Base-by-base conservation (phyloP, 108 stramenopile species). In the Cyclotella cryptica region DNA sequence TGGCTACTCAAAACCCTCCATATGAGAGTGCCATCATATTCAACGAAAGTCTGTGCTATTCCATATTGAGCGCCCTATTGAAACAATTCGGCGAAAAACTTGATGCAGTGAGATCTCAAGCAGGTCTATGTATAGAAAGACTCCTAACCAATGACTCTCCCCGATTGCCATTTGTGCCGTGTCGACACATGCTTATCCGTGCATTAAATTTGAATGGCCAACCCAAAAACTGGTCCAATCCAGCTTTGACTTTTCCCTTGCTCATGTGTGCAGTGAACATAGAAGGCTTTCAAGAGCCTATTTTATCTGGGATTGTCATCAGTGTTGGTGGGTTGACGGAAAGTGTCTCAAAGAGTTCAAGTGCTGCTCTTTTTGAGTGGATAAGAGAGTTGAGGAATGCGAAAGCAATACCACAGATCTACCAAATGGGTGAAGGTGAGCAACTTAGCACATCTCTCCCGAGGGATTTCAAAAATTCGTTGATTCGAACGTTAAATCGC, bases 311-410 rank as follows among this genome's bases (percentile, higher is more conserved):
- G 22, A 74, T 98, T 53, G 79, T 97, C 17, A 75, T 98, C 21
- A 96, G 96, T 69, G 93, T 97, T n/a, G 98, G 98, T 21, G 95
- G 97, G 21, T 76, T 98, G 60, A 95, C 93, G 10, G 96, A 99
- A 83, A 87, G 85, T 55, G 92, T 97, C 10, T 86, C 89, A n/a
- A 97, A 95, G 83, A 71, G 80, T 43, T 86, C 96, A 10, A 72
- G 77, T 42, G 73, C 59, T 0, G 86, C 92, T 27, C 85, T 99
- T 11, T 72, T 97, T 52, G 75, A 91, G 35, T 97, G 94, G 95
- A 83, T 77, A 24, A 75, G 83, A 65, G 86, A 58, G 21, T 75
- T 84, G 79, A 87, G 83, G 71, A 51, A 61, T 49, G 49, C 71
- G 13, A 79, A 72, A 59, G 68, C 83, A 14, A 71, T 52, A 55